These are phyloP conservation scores for Basipetospora chlamydospora DNA, from an alignment of 2,329 filamentous ascomycete genomes.

Conservation along the genomic window DNA sequence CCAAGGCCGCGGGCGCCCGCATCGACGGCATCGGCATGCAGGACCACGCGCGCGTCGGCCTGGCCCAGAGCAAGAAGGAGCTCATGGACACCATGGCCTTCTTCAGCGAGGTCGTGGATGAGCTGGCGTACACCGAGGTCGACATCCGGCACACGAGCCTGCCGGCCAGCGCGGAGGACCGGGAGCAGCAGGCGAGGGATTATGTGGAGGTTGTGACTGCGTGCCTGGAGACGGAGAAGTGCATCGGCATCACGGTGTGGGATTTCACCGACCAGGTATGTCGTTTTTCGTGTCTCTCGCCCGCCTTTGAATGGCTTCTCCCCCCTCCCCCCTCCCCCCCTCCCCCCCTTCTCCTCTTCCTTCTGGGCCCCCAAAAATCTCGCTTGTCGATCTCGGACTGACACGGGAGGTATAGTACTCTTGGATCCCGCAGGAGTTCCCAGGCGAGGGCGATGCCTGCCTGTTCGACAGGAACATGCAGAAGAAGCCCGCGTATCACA, in stretches of 20 bases:
- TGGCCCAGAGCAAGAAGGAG: conserved; percentile 22
- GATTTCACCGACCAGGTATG: conserved; percentile 18
- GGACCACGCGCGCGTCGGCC: conserved; percentile 36
- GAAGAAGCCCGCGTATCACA: conserved; percentile 12
- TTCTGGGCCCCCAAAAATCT: neutral
- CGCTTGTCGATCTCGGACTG: neutral
- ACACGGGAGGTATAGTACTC: conserved; percentile 3
- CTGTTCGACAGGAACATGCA: conserved; percentile 10
- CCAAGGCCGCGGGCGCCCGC: conserved; percentile 26
- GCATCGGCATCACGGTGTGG: conserved; percentile 25
- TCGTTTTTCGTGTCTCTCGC: neutral
- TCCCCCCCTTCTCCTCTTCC: neutral
- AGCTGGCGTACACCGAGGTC: conserved; percentile 29
- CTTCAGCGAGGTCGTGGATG: conserved; percentile 27
- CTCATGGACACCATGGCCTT: conserved; percentile 26
- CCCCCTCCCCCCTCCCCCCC: neutral
- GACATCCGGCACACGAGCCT: conserved; percentile 27
- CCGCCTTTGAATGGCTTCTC: neutral
- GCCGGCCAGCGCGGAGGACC: conserved; percentile 22
- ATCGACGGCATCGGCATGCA: conserved; percentile 44
- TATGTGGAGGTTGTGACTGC: conserved; percentile 22
- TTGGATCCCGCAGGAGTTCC: conserved; percentile 6
- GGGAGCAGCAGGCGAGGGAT: conserved; percentile 28
- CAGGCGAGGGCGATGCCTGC: conserved; percentile 8
- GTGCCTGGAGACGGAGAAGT: conserved; percentile 16